A percentile compares a stretch with the other conserved stretches of the same genome.
Evolutionary conservation across 805 yeast species (phyloP).

Genomic region (Nakazawaea pomicola): DNA sequence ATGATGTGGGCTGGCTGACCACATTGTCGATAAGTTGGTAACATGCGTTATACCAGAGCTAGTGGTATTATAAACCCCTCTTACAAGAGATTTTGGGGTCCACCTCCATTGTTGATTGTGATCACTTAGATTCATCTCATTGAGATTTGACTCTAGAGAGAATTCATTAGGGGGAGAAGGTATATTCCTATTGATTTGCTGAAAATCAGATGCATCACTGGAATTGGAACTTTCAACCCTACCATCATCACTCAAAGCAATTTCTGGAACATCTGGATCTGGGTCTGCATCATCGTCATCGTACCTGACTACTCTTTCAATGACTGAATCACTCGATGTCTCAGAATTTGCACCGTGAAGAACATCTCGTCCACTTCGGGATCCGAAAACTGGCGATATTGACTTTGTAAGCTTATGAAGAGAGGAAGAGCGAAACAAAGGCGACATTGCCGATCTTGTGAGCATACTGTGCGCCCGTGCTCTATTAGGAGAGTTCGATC

Average conservation of each 20-base stretch:
- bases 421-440: too few species aligned
- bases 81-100: slow-evolving; percentile 24
- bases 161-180: not conserved
- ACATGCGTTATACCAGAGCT: slow-evolving; percentile 9
- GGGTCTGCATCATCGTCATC: slow-evolving; percentile 8
- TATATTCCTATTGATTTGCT: not conserved
- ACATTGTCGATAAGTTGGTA: slow-evolving; percentile 26
- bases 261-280: slow-evolving; percentile 12
- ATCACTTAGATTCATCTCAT: not conserved
- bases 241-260: slow-evolving; percentile 2
- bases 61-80: slow-evolving; percentile 18
- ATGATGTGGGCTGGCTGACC: slow-evolving; percentile 62
- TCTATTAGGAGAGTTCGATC: too few species aligned
- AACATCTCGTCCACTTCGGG: not conserved
- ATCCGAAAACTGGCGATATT: not conserved
- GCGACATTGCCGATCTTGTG: too few species aligned
- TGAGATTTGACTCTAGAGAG: not conserved
- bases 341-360: not conserved
- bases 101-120: slow-evolving; percentile 14
- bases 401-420: not conserved
- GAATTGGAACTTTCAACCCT: slow-evolving; percentile 3
- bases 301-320: slow-evolving; percentile 8
- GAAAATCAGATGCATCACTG: slow-evolving; percentile 2
- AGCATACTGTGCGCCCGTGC: too few species aligned
- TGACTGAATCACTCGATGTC: slow-evolving; percentile 5